Evolutionary conservation across 164 flowering plant genomes (phyloP), one percentile per base, ranked within the genome.

Genomic region (Vitis vinifera): DNA sequence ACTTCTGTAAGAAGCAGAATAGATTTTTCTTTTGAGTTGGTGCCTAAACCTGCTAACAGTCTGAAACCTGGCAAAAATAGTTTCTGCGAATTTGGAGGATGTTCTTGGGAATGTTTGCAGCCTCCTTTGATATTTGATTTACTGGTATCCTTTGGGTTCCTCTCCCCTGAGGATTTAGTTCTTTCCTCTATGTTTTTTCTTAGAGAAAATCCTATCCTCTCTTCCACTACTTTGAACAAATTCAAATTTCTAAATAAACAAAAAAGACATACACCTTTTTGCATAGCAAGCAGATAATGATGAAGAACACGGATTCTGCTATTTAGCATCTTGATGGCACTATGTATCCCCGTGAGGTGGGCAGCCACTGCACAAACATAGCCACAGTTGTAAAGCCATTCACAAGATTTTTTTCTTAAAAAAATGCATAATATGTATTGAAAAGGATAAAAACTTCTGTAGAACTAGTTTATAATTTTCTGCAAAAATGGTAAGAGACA

Each of bases 261-360:
- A 17, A 16, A 17, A 10, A 17, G 5, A 19, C 14, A 48, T 2
- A 8, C 76, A 94, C 98, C 98, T 87, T 77, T 91, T 73, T 94
- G 91, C 98, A 93, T 93, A 7, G 97, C 87, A 55, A 82, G 78
- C 68, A 95, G 98, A 76, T 92, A 91, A 52, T 89, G 90, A 76
- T 88, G 93, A 57, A 95, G 93, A 62, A 95, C 89, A 69, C 82
- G 84, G 70, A 95, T 82, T 84, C 98, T 79, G 85, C 98, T 86
- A 76, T 90, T 89, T 73, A 95, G 84, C 99, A 93, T 95, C 85
- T 95, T 95, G 77, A 95, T 93, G 71, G 99, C 97, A 78, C 96
- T 93, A 72, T 95, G 97, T 65, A 88, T 91, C 44, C 98, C 96
- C 0, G 99, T 91, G 62, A 95, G 96, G 74, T 95, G 98, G 70